These are phyloP conservation scores for Priceomyces carsonii DNA, from an alignment of 805 yeast species.

Conservation along the genomic window DNA sequence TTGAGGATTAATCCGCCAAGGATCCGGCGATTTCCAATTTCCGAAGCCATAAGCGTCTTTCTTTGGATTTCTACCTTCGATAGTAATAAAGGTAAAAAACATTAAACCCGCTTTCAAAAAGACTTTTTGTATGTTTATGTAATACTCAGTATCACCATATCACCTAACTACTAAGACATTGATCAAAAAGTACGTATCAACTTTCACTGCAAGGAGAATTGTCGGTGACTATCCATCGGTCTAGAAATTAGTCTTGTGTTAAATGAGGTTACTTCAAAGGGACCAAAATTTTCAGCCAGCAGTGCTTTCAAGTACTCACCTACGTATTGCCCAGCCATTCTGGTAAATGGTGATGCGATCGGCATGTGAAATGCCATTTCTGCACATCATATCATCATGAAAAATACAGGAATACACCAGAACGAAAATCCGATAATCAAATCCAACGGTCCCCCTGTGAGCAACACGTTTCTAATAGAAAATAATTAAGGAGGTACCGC, in stretches of 20 bases:
- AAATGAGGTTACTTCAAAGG: slow-evolving; percentile 39
- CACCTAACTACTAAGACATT: slow-evolving; percentile 67
- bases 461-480: slow-evolving; percentile 35
- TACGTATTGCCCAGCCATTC: slow-evolving; percentile 37
- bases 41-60: slow-evolving; percentile 50
- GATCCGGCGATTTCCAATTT: slow-evolving; percentile 30
- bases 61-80: slow-evolving; percentile 79
- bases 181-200: slow-evolving; percentile 56
- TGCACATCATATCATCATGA: slow-evolving; percentile 34
- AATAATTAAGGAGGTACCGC: slow-evolving; percentile 41
- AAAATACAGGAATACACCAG: slow-evolving; percentile 31
- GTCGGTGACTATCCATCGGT: slow-evolving; percentile 52
- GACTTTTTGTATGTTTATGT: slow-evolving; percentile 63
- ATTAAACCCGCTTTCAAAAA: slow-evolving; percentile 66
- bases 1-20: slow-evolving; percentile 11
- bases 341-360: slow-evolving; percentile 35
- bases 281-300: slow-evolving; percentile 37
- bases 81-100: slow-evolving; percentile 68
- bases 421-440: slow-evolving; percentile 30
- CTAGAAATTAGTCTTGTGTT: slow-evolving; percentile 59
- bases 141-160: slow-evolving; percentile 78
- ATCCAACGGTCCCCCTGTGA: slow-evolving; percentile 35
- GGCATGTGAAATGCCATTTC: slow-evolving; percentile 40
- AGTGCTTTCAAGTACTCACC: slow-evolving; percentile 37
- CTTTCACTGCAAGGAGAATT: slow-evolving; percentile 55